These are phyloP conservation scores for Cryptosporidium sp. DNA, from an alignment of 169 alveolate species.

Conservation along the genomic window DNA sequence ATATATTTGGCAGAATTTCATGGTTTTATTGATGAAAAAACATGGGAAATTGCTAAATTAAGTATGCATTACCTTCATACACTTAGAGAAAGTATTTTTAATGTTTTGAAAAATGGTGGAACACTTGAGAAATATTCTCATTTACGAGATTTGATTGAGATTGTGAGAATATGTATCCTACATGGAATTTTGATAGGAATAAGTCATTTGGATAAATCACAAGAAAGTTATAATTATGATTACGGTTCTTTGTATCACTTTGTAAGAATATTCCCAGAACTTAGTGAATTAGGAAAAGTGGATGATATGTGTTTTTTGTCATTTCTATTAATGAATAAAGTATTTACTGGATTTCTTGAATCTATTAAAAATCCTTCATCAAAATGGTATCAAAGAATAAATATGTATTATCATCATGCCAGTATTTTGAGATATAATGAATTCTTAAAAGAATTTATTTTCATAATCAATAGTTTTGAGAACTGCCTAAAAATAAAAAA, in stretches of 20 bases:
- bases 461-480: conserved; percentile 35
- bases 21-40: conserved; percentile 67
- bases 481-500: conserved; percentile 25
- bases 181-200: conserved; percentile 64
- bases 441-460: conserved; percentile 35
- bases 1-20: conserved; percentile 72
- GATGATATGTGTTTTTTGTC: conserved; percentile 75
- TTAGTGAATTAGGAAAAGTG: conserved; percentile 29
- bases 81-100: background rate
- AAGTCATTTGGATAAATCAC: background rate
- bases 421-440: conserved; percentile 58
- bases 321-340: conserved; percentile 47
- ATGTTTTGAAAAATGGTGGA: conserved; percentile 23
- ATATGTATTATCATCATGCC: conserved; percentile 53
- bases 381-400: conserved; percentile 50
- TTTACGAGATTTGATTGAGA: conserved; percentile 61
- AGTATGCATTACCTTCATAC: conserved; percentile 46
- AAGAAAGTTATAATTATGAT: background rate
- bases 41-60: conserved; percentile 49
- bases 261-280: conserved; percentile 70
- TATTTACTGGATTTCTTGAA: conserved; percentile 48
- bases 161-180: conserved; percentile 44
- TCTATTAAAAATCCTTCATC: conserved; percentile 46
- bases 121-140: conserved; percentile 38
- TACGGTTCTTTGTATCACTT: conserved; percentile 38